These are phyloP conservation scores for Gaultheria prostrata DNA, from an alignment of 148 eudicot species.

Conservation along the genomic window DNA sequence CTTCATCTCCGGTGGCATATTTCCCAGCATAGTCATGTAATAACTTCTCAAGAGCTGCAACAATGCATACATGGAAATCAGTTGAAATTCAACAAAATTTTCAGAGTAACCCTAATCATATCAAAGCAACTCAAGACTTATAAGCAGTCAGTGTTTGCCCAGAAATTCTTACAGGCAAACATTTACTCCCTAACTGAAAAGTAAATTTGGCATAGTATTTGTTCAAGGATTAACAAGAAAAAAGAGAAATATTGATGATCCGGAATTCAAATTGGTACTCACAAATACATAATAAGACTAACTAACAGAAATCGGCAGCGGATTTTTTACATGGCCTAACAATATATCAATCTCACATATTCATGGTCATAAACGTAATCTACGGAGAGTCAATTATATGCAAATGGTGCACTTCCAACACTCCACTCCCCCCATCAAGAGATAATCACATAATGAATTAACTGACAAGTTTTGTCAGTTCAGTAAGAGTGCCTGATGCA, in stretches of 20 bases:
- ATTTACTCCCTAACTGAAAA: neutral
- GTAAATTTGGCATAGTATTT: neutral
- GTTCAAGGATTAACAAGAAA: neutral
- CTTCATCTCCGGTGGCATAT: conserved; percentile 93
- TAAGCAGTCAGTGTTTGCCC: neutral
- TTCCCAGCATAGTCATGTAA: conserved; percentile 62
- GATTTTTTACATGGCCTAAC: neutral
- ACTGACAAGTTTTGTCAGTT: neutral
- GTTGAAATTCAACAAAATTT: neutral
- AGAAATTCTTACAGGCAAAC: neutral
- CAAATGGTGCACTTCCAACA: neutral
- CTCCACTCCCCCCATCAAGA: neutral
- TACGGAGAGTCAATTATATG: neutral
- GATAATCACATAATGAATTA: neutral
- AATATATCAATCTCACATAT: neutral
- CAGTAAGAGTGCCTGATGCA: neutral
- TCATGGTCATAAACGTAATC: neutral
- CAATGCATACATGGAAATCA: neutral
- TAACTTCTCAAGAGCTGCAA: conserved; percentile 81
- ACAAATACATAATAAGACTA: neutral
- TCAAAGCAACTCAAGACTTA: neutral
- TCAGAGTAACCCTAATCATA: neutral
- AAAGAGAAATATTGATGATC: neutral
- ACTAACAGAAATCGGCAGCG: neutral
- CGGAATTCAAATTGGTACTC: neutral